Evolutionary conservation across 2,329 filamentous ascomycete genomes (phyloP).

Genomic region (Dendryphion nanum): DNA sequence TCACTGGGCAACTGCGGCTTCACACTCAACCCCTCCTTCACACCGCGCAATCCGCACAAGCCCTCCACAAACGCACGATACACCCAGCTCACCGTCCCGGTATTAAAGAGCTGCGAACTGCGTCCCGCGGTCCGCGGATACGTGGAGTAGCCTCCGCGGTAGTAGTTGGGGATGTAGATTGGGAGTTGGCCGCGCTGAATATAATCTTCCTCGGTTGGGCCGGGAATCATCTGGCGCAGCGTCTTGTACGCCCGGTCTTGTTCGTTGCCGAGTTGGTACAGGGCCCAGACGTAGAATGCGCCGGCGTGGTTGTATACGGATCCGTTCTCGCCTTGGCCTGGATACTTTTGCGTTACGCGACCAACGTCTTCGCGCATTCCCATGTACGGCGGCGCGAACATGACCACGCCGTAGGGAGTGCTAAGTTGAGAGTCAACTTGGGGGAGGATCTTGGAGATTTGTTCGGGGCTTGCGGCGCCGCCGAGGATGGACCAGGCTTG

Average conservation of each 20-base stretch:
- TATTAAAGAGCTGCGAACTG: conserved; percentile 59
- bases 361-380: conserved; percentile 59
- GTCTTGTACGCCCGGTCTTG: conserved; percentile 52
- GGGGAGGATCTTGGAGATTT: conserved; percentile 47
- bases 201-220: conserved; percentile 52
- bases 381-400: conserved; percentile 57
- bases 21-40: conserved; percentile 47
- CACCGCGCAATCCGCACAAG: conserved; percentile 54
- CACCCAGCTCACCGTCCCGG: conserved; percentile 57
- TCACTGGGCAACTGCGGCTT: conserved; percentile 52
- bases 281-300: conserved; percentile 55
- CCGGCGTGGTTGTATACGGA: conserved; percentile 59
- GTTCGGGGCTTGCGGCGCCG: conserved; percentile 47
- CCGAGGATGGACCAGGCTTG: conserved; percentile 57
- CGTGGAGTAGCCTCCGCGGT: conserved; percentile 52
- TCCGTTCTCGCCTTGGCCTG: conserved; percentile 58
- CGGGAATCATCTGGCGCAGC: conserved; percentile 55
- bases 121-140: conserved; percentile 55
- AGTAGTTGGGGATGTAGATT: conserved; percentile 60
- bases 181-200: conserved; percentile 56
- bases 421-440: conserved; percentile 53
- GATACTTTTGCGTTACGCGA: conserved; percentile 59
- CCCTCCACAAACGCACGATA: conserved; percentile 58
- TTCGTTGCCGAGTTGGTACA: conserved; percentile 53
- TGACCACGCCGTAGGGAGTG: conserved; percentile 55